phyloP scores from a whole-genome alignment of 1,139 yeast genomes.

The Tardiomyces digboiensis region DNA sequence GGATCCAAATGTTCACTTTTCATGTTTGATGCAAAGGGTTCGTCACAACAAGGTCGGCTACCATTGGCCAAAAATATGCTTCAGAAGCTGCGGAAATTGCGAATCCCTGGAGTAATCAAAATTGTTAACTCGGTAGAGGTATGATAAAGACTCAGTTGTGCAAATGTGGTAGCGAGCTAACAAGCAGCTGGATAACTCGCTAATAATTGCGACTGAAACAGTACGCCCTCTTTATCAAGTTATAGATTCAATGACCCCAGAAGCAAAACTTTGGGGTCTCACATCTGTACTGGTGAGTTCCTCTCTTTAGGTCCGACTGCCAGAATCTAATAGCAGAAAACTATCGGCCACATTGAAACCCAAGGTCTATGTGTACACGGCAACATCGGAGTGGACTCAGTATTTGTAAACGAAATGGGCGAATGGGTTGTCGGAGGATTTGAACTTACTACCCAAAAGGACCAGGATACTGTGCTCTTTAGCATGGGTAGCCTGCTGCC shows the following conservation, averaged over 20 bases:
- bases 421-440: slow-evolving; percentile 86
- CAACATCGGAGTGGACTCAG: slow-evolving; percentile 44
- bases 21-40: slow-evolving; percentile 45
- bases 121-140: slow-evolving; percentile 45
- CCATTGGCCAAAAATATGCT: slow-evolving; percentile 55
- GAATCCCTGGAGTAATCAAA: slow-evolving; percentile 69
- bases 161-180: too few species aligned
- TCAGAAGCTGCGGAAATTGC: slow-evolving; percentile 54
- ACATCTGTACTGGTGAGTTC: slow-evolving; percentile 25
- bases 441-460: slow-evolving; percentile 42
- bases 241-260: slow-evolving; percentile 16
- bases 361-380: slow-evolving; percentile 64
- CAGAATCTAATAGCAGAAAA: slow-evolving; percentile 18
- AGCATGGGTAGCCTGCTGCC: slow-evolving; percentile 25
- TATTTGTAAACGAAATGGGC: slow-evolving; percentile 59
- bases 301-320: neutral
- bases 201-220: slow-evolving; percentile 73
- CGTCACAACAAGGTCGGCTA: slow-evolving; percentile 28
- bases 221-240: slow-evolving; percentile 46
- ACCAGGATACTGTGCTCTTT: slow-evolving; percentile 17
- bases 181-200: slow-evolving; percentile 44
- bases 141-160: too few species aligned
- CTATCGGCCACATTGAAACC: slow-evolving; percentile 52
- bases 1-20: slow-evolving; percentile 43
- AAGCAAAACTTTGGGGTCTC: slow-evolving; percentile 48